Evolutionary conservation across 2,329 filamentous ascomycete species (phyloP), one percentile per base, ranked within the genome.

Genomic region (Colletotrichum falcatum): DNA sequence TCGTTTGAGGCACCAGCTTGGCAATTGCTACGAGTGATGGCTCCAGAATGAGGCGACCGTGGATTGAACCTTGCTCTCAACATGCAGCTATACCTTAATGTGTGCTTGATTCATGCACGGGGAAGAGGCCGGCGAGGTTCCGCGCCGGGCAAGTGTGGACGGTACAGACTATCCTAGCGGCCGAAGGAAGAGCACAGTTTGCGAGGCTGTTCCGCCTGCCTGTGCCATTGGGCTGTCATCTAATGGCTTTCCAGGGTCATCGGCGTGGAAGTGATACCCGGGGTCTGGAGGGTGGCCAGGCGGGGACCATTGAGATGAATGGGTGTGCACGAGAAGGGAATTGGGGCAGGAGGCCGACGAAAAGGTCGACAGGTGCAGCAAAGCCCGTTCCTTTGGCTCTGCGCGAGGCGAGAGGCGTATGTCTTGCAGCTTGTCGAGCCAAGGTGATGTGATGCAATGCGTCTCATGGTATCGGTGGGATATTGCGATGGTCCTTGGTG

Each of bases 71-170:
- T 26, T 65, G 66, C 51, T 55, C 18, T 37, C 42, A 56, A 28
- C n/a, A 65, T 71, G 69, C 69, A 71, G 65, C 69, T 55, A 58
- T 71, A 70, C 61, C 60, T 65, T 71, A 71, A 70, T 71, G 33
- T 39, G 69, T 71, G 42, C 51, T 71, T 71, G 48, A 42, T 28
- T 53, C 60, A 71, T 71, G 66, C 69, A 70, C 68, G 64, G 65
- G 59, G 68, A 71, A 68, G 53, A 60, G 48, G 48, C 65, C 55
- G 69, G 69, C 56, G 69, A 65, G 66, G 35, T 64, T 61, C 23
- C 60, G 62, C 55, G 66, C 60, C 56, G 39, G 35, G 48, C 42
- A 23, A 61, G 66, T 65, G 69, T 60, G 66, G 39, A 55, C 60
- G 64, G 51, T 44, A 30, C 53, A 26, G 49, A 55, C 66, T 67